These are phyloP conservation scores for Podaxis carcinomalis DNA, from an alignment of 768 basidiomycete genomes.

Conservation along the genomic window DNA sequence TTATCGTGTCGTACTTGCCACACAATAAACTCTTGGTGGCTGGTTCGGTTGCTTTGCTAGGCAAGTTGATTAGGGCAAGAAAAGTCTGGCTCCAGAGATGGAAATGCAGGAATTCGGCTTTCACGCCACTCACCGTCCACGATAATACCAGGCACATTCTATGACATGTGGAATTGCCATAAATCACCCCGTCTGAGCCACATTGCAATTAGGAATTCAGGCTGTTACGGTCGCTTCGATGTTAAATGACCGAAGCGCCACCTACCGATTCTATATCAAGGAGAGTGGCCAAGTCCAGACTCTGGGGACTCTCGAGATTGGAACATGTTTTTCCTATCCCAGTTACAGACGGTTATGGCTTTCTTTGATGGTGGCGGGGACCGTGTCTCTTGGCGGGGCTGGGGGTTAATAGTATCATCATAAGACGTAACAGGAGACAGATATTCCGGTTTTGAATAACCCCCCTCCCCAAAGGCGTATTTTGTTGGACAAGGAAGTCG, in stretches of 20 bases:
- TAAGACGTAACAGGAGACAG: neutral
- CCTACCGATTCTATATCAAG: neutral
- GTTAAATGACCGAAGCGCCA: neutral
- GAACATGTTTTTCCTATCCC: neutral
- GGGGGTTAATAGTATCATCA: neutral
- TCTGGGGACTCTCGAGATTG: neutral
- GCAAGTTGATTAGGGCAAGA: neutral
- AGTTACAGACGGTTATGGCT: neutral
- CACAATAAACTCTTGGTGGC: neutral
- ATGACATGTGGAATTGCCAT: neutral
- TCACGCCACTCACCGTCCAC: neutral
- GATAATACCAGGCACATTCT: neutral
- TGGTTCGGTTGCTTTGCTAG: constrained; percentile 1
- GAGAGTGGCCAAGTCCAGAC: neutral
- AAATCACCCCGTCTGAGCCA: neutral
- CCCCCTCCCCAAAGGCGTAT: neutral
- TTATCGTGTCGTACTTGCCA: neutral
- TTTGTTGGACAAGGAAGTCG: neutral
- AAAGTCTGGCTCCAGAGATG: neutral
- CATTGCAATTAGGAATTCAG: neutral
- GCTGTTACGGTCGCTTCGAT: neutral
- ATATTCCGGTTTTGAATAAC: neutral
- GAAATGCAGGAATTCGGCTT: neutral
- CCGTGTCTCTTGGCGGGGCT: neutral
- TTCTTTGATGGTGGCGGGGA: neutral